Evolutionary conservation across 2,329 filamentous ascomycete genomes (phyloP).

Genomic region (Delphinella strobiligena): DNA sequence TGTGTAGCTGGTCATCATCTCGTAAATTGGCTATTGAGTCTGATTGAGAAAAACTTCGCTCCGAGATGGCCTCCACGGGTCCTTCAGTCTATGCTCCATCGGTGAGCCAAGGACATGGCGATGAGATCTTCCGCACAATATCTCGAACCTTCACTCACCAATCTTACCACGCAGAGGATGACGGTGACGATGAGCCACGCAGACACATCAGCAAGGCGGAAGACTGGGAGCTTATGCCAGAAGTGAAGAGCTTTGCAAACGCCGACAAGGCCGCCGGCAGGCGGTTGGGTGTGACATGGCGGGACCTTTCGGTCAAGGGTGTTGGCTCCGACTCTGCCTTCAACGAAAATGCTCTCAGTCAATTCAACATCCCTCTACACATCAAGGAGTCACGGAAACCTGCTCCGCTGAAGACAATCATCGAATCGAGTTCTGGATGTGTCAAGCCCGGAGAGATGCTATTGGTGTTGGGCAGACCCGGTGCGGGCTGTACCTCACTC

Average conservation of each 20-base stretch:
- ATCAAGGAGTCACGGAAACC: conserved; percentile 31
- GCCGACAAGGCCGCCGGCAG: conserved; percentile 36
- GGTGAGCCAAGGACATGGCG: conserved; percentile 2
- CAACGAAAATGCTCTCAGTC: conserved; percentile 45
- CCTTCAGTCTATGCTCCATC: conserved; percentile 1
- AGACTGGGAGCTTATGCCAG: conserved; percentile 40
- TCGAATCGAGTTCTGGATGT: conserved; percentile 50
- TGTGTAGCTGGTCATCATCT: too few relatives aligned
- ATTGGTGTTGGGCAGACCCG: conserved; percentile 30
- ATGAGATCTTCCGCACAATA: conserved; percentile 3
- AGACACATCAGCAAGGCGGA: conserved; percentile 23
- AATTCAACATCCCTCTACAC: conserved; percentile 38
- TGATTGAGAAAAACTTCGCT: too few relatives aligned
- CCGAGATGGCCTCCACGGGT: conserved; percentile 6
- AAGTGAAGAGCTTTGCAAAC: conserved; percentile 31
- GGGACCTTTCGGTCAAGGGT: conserved; percentile 51
- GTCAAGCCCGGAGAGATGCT: conserved; percentile 48
- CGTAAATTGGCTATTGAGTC: too few relatives aligned
- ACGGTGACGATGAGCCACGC: conserved; percentile 1
- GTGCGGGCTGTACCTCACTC: conserved; percentile 56
- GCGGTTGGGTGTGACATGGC: conserved; percentile 53
- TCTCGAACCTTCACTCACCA: conserved; percentile 6
- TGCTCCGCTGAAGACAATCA: conserved; percentile 48
- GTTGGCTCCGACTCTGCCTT: conserved; percentile 49
- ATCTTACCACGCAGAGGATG: conserved; percentile 6